phyloP scores from a whole-genome alignment of 257 asterid genomes.

The Nicotiana attenuata region DNA sequence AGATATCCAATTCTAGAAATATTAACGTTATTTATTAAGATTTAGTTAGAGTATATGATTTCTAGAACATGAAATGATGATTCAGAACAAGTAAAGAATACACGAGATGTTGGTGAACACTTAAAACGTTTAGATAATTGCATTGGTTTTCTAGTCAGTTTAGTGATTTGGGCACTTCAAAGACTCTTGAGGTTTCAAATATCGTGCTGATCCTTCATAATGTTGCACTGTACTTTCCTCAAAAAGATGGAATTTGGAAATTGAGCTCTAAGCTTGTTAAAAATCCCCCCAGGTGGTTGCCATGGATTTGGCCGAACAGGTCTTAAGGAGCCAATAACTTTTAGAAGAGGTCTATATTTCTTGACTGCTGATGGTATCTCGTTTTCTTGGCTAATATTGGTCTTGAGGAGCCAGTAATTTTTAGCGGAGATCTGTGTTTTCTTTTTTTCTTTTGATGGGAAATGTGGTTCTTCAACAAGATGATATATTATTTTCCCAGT shows the following conservation, averaged over 20 bases:
- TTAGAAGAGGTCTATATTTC: too few species aligned
- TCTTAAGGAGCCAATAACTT: too few species aligned
- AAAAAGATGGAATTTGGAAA: not conserved
- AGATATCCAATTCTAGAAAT: not conserved
- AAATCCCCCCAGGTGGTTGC: too few species aligned
- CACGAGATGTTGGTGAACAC: not conserved
- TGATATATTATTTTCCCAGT: too few species aligned
- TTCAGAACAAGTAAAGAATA: not conserved
- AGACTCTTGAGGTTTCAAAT: slow-evolving; percentile 17
- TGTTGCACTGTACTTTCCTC: not conserved
- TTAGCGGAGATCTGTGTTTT: too few species aligned
- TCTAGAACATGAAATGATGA: not conserved
- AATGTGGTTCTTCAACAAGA: too few species aligned
- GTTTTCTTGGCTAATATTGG: too few species aligned
- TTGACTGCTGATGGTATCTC: too few species aligned
- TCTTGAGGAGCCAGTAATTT: too few species aligned
- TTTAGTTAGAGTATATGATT: not conserved
- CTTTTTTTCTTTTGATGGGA: fast-evolving
- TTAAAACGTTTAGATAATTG: too few species aligned
- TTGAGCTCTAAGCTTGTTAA: slow-evolving; percentile 9
- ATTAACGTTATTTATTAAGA: not conserved
- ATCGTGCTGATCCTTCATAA: slow-evolving; percentile 13
- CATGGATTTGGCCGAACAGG: too few species aligned
- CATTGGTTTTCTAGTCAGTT: not conserved
- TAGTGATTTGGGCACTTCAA: slow-evolving; percentile 8